Percentiles rank a stretch among this genome's conserved stretches.
Conservation (phyloP, 2,329 filamentous ascomycete species). For the Nothomitra cinnamomea region DNA sequence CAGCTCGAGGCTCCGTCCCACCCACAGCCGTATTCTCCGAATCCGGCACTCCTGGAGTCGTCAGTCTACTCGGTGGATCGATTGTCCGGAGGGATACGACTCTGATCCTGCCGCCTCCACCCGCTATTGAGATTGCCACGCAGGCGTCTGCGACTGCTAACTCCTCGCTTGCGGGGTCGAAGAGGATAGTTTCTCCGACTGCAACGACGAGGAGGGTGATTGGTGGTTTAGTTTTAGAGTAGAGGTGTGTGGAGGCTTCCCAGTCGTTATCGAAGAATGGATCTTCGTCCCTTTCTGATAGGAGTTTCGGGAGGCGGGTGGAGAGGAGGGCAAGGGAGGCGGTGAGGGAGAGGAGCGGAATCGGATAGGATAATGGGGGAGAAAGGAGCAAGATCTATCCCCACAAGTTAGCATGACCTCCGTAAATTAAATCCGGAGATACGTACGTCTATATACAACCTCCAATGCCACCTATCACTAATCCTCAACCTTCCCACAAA, state of each 20-base stretch:
- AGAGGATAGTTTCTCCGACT: conserved; percentile 76
- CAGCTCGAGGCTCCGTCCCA: conserved; percentile 23
- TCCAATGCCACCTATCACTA: conserved; percentile 89
- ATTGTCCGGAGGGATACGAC: conserved; percentile 30
- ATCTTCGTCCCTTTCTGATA: conserved; percentile 85
- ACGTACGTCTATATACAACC: conserved; percentile 81
- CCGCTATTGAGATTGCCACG: conserved; percentile 62
- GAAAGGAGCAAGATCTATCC: conserved; percentile 75
- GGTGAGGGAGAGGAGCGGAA: conserved; percentile 81
- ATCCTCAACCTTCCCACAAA: conserved; percentile 60
- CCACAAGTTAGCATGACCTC: neutral
- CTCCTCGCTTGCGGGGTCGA: conserved; percentile 83
- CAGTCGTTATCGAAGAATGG: conserved; percentile 97
- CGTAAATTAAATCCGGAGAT: conserved; percentile 1
- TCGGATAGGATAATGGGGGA: conserved; percentile 80
- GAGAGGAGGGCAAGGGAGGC: conserved; percentile 85
- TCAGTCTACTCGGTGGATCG: conserved; percentile 31
- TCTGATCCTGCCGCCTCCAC: conserved; percentile 11
- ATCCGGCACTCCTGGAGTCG: conserved; percentile 30
- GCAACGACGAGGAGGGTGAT: conserved; percentile 82
- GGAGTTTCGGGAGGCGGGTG: conserved; percentile 66
- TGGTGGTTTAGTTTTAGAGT: conserved; percentile 49
- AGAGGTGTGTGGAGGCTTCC: conserved; percentile 66
- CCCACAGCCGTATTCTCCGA: conserved; percentile 28
- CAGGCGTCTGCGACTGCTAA: conserved; percentile 83